These are phyloP conservation scores for Peniophora sp. DNA, from an alignment of 1,284 basidiomycete genomes.

Conservation along the genomic window DNA sequence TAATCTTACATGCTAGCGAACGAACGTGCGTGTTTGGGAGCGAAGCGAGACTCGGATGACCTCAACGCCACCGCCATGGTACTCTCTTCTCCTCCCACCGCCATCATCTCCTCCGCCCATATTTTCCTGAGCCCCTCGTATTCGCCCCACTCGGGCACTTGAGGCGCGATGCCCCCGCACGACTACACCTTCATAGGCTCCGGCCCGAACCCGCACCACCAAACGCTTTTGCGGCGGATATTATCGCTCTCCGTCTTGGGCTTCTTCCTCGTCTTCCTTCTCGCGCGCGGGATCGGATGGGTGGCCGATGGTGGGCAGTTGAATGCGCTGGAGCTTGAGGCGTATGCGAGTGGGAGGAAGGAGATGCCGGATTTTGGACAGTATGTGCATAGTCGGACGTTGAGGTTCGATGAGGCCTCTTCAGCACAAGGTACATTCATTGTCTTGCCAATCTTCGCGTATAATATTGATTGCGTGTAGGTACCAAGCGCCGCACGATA, in stretches of 20 bases:
- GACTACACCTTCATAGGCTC: no score
- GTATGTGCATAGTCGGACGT: slow-evolving; percentile 32
- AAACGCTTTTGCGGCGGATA: slow-evolving; percentile 2
- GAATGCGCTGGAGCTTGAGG: slow-evolving; percentile 4
- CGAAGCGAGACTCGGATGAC: no score
- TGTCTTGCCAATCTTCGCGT: not conserved
- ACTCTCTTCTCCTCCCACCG: no score
- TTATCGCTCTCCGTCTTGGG: slow-evolving; percentile 23
- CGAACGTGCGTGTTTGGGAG: no score
- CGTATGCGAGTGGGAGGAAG: slow-evolving; percentile 9
- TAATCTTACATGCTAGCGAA: no score
- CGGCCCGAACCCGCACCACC: slow-evolving; percentile 1
- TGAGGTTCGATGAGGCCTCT: slow-evolving; percentile 43
- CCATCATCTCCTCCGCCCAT: no score
- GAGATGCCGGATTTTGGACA: slow-evolving; percentile 50
- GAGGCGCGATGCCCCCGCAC: no score
- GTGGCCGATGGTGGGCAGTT: slow-evolving; percentile 10
- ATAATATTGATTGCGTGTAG: slow-evolving; percentile 26
- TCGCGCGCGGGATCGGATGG: slow-evolving; percentile 21
- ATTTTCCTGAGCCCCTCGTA: no score
- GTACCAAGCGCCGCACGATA: slow-evolving; percentile 50
- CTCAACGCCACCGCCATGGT: no score
- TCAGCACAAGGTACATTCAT: slow-evolving; percentile 17
- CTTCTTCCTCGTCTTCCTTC: slow-evolving; percentile 33
- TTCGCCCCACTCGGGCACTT: no score